A percentile compares a stretch with the other conserved stretches of the same genome.
phyloP scores from a whole-genome alignment of 805 yeast genomes.

The Cyberlindnera mycetangii region DNA sequence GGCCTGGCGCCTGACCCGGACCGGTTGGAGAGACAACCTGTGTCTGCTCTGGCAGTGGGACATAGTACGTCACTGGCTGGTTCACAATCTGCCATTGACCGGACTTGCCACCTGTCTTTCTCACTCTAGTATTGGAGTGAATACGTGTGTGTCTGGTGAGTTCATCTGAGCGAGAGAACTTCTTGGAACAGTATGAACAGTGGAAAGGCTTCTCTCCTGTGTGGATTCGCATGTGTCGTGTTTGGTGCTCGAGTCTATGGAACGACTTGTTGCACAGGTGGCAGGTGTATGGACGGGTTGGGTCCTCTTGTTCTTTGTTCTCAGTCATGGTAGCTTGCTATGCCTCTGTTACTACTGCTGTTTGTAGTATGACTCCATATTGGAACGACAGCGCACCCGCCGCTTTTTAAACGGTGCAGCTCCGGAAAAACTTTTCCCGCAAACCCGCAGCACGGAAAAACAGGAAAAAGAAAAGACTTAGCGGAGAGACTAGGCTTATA shows the following conservation, averaged over 20 bases:
- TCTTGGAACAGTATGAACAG: conserved; percentile 75
- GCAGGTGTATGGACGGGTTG: conserved; percentile 72
- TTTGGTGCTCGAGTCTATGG: conserved; percentile 86
- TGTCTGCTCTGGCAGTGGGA: conserved; percentile 16
- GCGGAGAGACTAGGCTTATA: too few species aligned
- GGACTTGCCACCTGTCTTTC: conserved; percentile 39
- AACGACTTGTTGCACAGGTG: conserved; percentile 83
- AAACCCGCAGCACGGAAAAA: not conserved
- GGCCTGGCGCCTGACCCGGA: too few species aligned
- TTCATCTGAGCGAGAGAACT: conserved; percentile 80
- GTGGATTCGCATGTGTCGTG: conserved; percentile 87
- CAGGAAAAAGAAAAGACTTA: conserved; percentile 1
- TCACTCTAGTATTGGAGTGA: conserved; percentile 57
- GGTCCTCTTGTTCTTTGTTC: conserved; percentile 15
- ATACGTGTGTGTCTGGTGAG: conserved; percentile 82
- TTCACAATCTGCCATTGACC: conserved; percentile 15
- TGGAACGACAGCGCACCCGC: not conserved
- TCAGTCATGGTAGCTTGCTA: too few species aligned
- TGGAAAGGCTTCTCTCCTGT: conserved; percentile 92
- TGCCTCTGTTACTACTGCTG: too few species aligned
- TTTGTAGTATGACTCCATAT: not conserved
- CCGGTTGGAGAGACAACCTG: conserved; percentile 9
- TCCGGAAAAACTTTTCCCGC: conserved; percentile 7
- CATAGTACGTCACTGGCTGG: conserved; percentile 30
- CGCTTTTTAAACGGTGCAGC: not conserved